These are phyloP conservation scores for Daldinia grandis DNA, from an alignment of 495 filamentous ascomycete species.

Conservation along the genomic window DNA sequence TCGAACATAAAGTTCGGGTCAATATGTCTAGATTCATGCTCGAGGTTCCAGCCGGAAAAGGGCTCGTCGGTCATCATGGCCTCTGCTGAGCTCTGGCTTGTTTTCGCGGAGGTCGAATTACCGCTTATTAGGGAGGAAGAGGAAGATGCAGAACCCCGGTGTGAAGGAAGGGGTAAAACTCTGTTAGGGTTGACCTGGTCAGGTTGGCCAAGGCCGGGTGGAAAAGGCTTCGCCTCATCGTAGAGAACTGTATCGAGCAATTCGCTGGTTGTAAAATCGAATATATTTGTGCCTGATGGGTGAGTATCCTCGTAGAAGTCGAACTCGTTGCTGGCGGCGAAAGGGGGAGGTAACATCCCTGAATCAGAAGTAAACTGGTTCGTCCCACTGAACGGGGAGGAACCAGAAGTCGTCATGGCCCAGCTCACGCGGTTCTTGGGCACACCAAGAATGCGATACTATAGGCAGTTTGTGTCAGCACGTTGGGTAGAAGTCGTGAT, in stretches of 20 bases:
- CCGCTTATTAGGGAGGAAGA: constrained; percentile 37
- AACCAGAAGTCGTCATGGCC: constrained; percentile 37
- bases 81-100: constrained; percentile 33
- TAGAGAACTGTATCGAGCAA: constrained; percentile 16
- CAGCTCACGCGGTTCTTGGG: neutral
- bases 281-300: constrained; percentile 7
- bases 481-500: constrained; percentile 7
- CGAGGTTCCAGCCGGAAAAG: constrained; percentile 24
- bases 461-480: neutral
- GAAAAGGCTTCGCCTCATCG: constrained; percentile 16
- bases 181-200: constrained; percentile 16
- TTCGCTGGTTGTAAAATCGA: constrained; percentile 22
- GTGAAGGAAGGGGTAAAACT: constrained; percentile 18
- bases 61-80: constrained; percentile 33
- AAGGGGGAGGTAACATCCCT: constrained; percentile 27
- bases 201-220: constrained; percentile 3
- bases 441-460: neutral
- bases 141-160: constrained; percentile 44
- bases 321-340: constrained; percentile 27
- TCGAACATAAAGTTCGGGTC: constrained; percentile 31
- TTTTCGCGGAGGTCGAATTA: constrained; percentile 38
- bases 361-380: constrained; percentile 30
- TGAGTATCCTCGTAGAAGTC: constrained; percentile 29
- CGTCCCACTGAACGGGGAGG: constrained; percentile 26
- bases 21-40: constrained; percentile 22